A percentile compares a stretch with the other conserved stretches of the same genome.
Conservation (phyloP, 305 asterid species). For the Solanum hybrid region DNA sequence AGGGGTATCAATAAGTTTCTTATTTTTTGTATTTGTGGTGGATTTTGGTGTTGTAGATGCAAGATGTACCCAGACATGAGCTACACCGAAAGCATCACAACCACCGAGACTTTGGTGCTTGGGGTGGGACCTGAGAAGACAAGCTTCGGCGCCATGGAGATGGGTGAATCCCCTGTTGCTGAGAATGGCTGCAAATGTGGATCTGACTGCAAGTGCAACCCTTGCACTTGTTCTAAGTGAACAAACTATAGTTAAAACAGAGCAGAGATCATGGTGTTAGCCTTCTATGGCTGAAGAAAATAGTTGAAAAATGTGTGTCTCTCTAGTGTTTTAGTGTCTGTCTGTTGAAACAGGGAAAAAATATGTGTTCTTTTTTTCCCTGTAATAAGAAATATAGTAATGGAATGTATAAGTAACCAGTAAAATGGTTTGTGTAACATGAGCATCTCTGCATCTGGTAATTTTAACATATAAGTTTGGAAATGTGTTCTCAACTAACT, state of each 20-base stretch:
- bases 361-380: background rate
- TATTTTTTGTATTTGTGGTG: too few relatives aligned
- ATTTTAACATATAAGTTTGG: background rate
- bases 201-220: too few relatives aligned
- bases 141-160: too few relatives aligned
- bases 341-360: background rate
- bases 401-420: background rate
- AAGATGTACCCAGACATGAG: too few relatives aligned
- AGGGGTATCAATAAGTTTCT: too few relatives aligned
- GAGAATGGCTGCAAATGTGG: too few relatives aligned
- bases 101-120: too few relatives aligned
- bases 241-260: conserved; percentile 19
- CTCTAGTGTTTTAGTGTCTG: background rate
- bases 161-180: too few relatives aligned
- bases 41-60: too few relatives aligned
- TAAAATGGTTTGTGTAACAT: background rate
- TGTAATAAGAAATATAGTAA: background rate
- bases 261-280: conserved; percentile 22
- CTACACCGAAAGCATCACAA: too few relatives aligned
- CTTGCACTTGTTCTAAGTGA: conserved; percentile 14
- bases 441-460: background rate
- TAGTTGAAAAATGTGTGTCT: background rate
- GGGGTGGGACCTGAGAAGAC: too few relatives aligned
- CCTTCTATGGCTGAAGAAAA: background rate
- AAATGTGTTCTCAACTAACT: too few relatives aligned